Conservation (phyloP, 768 basidiomycete genomes). For the Termitomyces sp. region DNA sequence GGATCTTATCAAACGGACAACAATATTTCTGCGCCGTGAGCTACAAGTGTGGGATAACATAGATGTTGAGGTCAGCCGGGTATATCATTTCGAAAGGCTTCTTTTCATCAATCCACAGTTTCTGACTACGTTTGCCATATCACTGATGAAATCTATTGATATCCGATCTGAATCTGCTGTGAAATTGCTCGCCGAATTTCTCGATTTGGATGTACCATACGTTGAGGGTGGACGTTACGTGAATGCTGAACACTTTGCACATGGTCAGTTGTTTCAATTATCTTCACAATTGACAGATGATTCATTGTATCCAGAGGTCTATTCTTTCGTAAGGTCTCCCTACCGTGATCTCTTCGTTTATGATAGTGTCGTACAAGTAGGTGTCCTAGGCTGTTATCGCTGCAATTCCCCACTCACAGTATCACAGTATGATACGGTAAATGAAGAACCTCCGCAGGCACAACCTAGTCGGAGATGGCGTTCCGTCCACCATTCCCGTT, state of each 20-base stretch:
- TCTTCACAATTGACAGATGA: background rate
- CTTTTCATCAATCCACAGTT: conserved; percentile 49
- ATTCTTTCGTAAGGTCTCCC: conserved; percentile 85
- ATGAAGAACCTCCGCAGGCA: conserved; percentile 34
- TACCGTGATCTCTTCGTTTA: conserved; percentile 82
- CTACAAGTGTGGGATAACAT: conserved; percentile 83
- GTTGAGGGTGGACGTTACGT: conserved; percentile 51
- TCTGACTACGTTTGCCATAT: conserved; percentile 83
- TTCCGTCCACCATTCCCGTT: conserved; percentile 6
- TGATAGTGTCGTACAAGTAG: conserved; percentile 79
- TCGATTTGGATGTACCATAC: conserved; percentile 72
- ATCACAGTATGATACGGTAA: conserved; percentile 57
- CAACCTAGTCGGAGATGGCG: conserved; percentile 28
- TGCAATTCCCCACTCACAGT: conserved; percentile 11
- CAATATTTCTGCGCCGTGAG: conserved; percentile 79
- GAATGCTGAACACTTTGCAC: conserved; percentile 92
- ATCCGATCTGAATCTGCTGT: conserved; percentile 88
- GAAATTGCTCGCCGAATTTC: conserved; percentile 80
- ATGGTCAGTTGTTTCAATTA: conserved; percentile 51
- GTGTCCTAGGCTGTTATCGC: conserved; percentile 10
- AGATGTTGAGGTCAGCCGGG: conserved; percentile 75
- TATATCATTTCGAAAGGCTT: conserved; percentile 3
- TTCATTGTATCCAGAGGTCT: conserved; percentile 59
- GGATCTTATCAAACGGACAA: conserved; percentile 73
- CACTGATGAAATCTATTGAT: conserved; percentile 90